phyloP scores from a whole-genome alignment of 2,329 filamentous ascomycete genomes.

The Calonectria hongkongensis region DNA sequence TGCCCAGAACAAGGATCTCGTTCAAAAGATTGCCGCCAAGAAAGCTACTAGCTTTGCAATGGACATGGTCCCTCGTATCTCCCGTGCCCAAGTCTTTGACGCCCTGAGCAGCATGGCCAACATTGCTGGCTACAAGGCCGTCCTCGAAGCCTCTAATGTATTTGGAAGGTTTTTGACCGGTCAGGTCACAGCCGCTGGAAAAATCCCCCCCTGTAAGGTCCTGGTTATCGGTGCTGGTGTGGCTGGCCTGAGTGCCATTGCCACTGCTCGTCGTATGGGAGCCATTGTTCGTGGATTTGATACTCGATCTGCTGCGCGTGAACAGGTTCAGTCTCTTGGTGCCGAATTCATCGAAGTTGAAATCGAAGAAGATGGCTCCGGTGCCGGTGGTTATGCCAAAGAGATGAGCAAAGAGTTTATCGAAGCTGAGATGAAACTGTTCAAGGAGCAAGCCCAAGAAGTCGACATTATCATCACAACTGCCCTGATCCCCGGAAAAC shows the following conservation, averaged over 20 bases:
- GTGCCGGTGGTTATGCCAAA: conserved; percentile 91
- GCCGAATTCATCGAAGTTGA: conserved; percentile 94
- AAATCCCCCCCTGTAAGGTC: conserved; percentile 93
- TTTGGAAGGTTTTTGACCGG: conserved; percentile 93
- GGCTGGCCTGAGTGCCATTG: conserved; percentile 91
- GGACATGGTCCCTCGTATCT: conserved; percentile 95
- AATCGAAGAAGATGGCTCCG: conserved; percentile 88
- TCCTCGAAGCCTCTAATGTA: conserved; percentile 90
- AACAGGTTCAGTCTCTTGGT: conserved; percentile 92
- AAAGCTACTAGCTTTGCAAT: conserved; percentile 89
- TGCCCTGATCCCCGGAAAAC: conserved; percentile 89
- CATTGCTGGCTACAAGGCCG: conserved; percentile 94
- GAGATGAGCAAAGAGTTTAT: conserved; percentile 97
- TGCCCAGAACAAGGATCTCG: conserved; percentile 84
- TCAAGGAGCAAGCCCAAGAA: conserved; percentile 89
- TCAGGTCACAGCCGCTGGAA: conserved; percentile 91
- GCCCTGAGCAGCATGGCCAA: conserved; percentile 95
- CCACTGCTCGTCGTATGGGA: conserved; percentile 88
- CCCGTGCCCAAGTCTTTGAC: conserved; percentile 91
- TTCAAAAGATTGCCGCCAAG: conserved; percentile 82
- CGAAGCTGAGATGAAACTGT: conserved; percentile 93
- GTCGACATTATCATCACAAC: conserved; percentile 96
- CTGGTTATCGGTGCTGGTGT: conserved; percentile 94
- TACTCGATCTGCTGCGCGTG: conserved; percentile 89
- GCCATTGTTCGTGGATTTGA: conserved; percentile 94